Base-by-base conservation (phyloP, 2,329 filamentous ascomycete genomes). In the Colletotrichum caudatum region DNA sequence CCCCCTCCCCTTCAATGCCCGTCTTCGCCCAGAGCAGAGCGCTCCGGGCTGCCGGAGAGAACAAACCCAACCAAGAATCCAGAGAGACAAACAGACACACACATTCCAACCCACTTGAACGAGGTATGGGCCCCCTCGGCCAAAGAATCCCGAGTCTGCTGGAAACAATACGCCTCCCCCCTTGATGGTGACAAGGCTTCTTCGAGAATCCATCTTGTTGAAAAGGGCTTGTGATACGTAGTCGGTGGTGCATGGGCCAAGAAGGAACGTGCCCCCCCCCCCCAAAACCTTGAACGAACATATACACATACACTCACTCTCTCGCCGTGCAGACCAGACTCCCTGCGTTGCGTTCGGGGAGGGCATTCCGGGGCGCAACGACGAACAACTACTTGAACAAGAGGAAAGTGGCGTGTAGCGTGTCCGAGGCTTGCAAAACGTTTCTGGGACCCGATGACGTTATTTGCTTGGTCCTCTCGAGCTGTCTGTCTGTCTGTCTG, bases 371-470 rank as follows among this genome's bases (percentile, higher is more conserved):
- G 20, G 33, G 51, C 26, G 20, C 5, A 33, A 33, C 51, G 11
- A 9, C 18, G 14, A 18, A 18, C 50, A 33, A 29, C 6, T 3
- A 33, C 23, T 1, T 2, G 35, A 20, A 18, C 9, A 50, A 16
- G 59, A n/a, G 39, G 59, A 61, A 16, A 61, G n/a, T 29, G 29
- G 29, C 20, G 54, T 33, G 39, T 33, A 46, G 35, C 7, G 35
- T 14, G 26, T 20, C 16, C 14, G 29, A 44, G 39, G 41, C 29
- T 29, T 29, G 29, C 3, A 11, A 33, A 46, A n/a, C 41, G 58
- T 60, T 60, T 61, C 41, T 60, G 41, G 41, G 58, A 18, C 58
- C 26, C 58, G 16, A 60, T 60, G 58, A 60, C 58, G 41, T 37
- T 29, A 29, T 29, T 29, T 29, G 29, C 29, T 29, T 29, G 29